Evolutionary conservation across 116 monocot species (phyloP).

Genomic region (Thalassia testudinum): DNA sequence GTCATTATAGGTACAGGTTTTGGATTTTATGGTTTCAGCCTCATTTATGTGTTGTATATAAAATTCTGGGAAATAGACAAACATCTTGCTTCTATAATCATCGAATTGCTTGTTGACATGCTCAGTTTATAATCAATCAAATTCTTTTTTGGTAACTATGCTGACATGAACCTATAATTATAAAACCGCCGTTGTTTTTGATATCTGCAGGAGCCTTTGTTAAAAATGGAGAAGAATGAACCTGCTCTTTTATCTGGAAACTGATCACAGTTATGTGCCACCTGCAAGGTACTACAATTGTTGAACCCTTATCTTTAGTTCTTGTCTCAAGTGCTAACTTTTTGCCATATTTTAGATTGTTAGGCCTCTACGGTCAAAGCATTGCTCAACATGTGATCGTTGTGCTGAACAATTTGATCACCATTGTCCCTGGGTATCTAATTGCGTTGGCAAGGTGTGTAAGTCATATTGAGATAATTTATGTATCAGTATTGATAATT

Average conservation of each 20-base stretch:
- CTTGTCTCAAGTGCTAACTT: too few relatives aligned
- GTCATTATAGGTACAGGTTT: too few relatives aligned
- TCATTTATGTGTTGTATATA: too few relatives aligned
- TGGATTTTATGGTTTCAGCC: too few relatives aligned
- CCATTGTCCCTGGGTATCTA: constrained; percentile 99
- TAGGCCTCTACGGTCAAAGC: constrained; percentile 90
- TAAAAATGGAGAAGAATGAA: constrained; percentile 61
- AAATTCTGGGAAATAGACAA: too few relatives aligned
- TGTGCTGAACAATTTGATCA: constrained; percentile 99
- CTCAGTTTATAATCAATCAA: too few relatives aligned
- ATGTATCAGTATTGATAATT: too few relatives aligned
- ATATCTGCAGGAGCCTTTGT: constrained; percentile 68
- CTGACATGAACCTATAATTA: too few relatives aligned
- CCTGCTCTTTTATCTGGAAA: constrained; percentile 85
- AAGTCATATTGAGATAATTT: not conserved
- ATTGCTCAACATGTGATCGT: constrained; percentile 92
- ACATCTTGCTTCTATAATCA: too few relatives aligned
- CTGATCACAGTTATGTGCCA: constrained; percentile 94
- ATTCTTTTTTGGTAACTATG: too few relatives aligned
- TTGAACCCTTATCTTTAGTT: not conserved
- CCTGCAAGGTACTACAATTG: constrained; percentile 68
- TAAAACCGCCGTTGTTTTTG: too few relatives aligned
- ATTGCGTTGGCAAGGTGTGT: constrained; percentile 94
- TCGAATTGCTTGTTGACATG: too few relatives aligned
- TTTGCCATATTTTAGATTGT: constrained; percentile 49